These are phyloP conservation scores for Penicillium italicum DNA, from an alignment of 2,329 filamentous ascomycete genomes.

Conservation along the genomic window DNA sequence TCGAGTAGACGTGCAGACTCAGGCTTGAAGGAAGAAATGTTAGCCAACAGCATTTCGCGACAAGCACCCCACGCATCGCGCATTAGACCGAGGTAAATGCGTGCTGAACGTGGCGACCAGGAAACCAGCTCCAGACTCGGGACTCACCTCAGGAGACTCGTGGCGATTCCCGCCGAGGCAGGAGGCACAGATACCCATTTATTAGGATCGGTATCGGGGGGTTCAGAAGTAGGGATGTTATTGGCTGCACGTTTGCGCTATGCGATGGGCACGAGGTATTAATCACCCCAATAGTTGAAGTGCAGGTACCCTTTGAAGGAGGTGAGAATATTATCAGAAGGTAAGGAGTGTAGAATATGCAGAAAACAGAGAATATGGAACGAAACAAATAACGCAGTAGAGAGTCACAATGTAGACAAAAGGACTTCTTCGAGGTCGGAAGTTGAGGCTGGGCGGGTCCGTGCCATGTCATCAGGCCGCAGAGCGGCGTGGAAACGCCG, in stretches of 20 bases:
- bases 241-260: slow-evolving; percentile 13
- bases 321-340: neutral
- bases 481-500: slow-evolving; percentile 12
- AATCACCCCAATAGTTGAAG: slow-evolving; percentile 17
- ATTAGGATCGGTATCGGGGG: slow-evolving; percentile 7
- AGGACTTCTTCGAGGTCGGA: neutral
- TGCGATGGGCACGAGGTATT: slow-evolving; percentile 19
- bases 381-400: slow-evolving; percentile 8
- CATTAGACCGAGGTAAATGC: slow-evolving; percentile 14
- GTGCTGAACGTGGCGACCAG: slow-evolving; percentile 9
- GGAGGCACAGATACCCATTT: slow-evolving; percentile 46
- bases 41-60: slow-evolving; percentile 8
- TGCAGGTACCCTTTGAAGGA: slow-evolving; percentile 4
- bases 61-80: slow-evolving; percentile 5
- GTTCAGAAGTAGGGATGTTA: neutral
- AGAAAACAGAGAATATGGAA: slow-evolving; percentile 1
- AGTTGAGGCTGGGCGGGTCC: slow-evolving; percentile 20
- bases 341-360: slow-evolving; percentile 18
- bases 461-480: slow-evolving; percentile 25
- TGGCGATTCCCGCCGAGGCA: slow-evolving; percentile 41
- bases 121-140: neutral
- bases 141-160: slow-evolving; percentile 36
- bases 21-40: slow-evolving; percentile 21
- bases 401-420: slow-evolving; percentile 4
- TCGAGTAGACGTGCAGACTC: slow-evolving; percentile 46